phyloP scores from a whole-genome alignment of 139 green algal genomes.

The Chlorella ohadii region DNA sequence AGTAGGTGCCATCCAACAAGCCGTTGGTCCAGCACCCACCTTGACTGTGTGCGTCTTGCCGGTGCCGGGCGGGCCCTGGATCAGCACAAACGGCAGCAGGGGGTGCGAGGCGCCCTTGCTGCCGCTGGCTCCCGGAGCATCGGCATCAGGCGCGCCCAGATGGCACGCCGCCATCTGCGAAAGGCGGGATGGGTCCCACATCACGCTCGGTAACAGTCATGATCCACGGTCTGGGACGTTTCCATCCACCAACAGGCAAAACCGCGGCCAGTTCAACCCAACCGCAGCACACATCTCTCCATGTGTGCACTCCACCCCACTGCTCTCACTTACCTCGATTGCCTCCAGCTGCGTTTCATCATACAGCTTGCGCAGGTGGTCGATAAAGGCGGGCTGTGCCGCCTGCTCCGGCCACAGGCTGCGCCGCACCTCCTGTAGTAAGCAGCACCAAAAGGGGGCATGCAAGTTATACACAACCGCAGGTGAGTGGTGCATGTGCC shows the following conservation, averaged over 20 bases:
- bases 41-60: slow-evolving; percentile 95
- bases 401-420: slow-evolving; percentile 60
- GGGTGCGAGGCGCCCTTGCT: background rate
- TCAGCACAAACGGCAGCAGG: slow-evolving; percentile 71
- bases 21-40: too few relatives aligned
- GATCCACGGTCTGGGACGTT: too few relatives aligned
- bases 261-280: too few relatives aligned
- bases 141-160: slow-evolving; percentile 19
- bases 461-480: too few relatives aligned
- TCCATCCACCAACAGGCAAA: too few relatives aligned
- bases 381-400: slow-evolving; percentile 40
- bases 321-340: slow-evolving; percentile 59
- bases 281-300: too few relatives aligned
- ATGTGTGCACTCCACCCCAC: too few relatives aligned
- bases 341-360: slow-evolving; percentile 74
- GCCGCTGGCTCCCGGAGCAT: background rate
- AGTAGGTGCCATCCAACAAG: background rate
- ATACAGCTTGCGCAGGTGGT: slow-evolving; percentile 63
- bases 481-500: background rate
- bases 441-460: background rate
- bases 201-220: too few relatives aligned
- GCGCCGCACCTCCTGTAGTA: slow-evolving; percentile 32
- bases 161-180: slow-evolving; percentile 55
- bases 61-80: slow-evolving; percentile 92
- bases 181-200: too few relatives aligned